Conservation (phyloP, 2,329 filamentous ascomycete genomes). For the Ascochyta viciae-villosae region DNA sequence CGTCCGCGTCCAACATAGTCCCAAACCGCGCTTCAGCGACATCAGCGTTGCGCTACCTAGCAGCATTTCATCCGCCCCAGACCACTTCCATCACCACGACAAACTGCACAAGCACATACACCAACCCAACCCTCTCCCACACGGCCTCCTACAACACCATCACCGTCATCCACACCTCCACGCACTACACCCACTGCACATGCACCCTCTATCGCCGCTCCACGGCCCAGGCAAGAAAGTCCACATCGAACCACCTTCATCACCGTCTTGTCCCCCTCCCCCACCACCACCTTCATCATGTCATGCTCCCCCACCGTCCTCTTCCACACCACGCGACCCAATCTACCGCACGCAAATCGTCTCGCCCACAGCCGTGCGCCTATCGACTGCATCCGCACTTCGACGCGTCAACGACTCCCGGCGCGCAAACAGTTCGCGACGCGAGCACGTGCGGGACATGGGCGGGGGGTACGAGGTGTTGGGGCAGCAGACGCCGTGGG, state of each 20-base stretch:
- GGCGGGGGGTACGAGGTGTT: slow-evolving; percentile 43
- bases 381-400: slow-evolving; percentile 37
- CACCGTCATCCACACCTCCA: slow-evolving; percentile 29
- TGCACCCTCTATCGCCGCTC: slow-evolving; percentile 30
- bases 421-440: slow-evolving; percentile 9
- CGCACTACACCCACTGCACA: slow-evolving; percentile 35
- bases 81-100: slow-evolving; percentile 10
- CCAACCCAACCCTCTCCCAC: slow-evolving; percentile 25
- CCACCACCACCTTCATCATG: slow-evolving; percentile 5
- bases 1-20: slow-evolving; percentile 36
- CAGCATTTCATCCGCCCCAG: slow-evolving; percentile 9
- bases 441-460: slow-evolving; percentile 29
- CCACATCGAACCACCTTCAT: slow-evolving; percentile 21
- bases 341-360: slow-evolving; percentile 43
- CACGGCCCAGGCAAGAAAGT: slow-evolving; percentile 30
- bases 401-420: slow-evolving; percentile 23
- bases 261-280: slow-evolving; percentile 19
- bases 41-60: slow-evolving; percentile 33
- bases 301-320: background rate
- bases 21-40: slow-evolving; percentile 30
- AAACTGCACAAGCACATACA: slow-evolving; percentile 33
- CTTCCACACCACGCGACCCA: slow-evolving; percentile 28
- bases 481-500: slow-evolving; percentile 41
- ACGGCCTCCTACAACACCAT: slow-evolving; percentile 22
- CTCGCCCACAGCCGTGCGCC: slow-evolving; percentile 31